Evolutionary conservation across 768 basidiomycete species (phyloP).

Genomic region (Boletus reticuloceps): DNA sequence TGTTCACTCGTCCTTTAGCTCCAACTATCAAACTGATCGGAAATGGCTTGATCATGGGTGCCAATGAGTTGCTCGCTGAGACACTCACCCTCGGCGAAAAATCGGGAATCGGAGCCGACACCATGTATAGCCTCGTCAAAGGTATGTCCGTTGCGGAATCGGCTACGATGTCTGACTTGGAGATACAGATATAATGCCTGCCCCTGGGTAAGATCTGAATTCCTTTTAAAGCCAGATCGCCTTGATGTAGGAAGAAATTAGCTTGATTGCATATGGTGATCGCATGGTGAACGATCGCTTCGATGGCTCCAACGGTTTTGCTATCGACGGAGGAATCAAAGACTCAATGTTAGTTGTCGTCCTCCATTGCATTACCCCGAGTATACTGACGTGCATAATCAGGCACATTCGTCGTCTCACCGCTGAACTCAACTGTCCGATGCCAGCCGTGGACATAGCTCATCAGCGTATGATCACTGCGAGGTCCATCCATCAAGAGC

Average conservation of each 20-base stretch:
- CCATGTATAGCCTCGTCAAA: constrained; percentile 56
- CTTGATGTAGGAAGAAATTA: constrained; percentile 22
- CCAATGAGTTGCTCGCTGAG: constrained; percentile 77
- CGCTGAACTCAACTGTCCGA: constrained; percentile 60
- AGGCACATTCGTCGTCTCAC: constrained; percentile 72
- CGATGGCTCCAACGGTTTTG: constrained; percentile 71
- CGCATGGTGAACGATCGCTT: constrained; percentile 76
- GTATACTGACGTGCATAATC: constrained; percentile 5
- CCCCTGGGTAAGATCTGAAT: constrained; percentile 45
- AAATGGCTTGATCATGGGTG: constrained; percentile 75
- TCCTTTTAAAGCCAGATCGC: not conserved
- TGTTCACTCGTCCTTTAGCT: constrained; percentile 36
- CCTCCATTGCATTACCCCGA: not conserved
- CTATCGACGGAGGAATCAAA: constrained; percentile 85
- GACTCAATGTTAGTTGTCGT: constrained; percentile 56
- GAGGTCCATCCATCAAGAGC: constrained; percentile 60
- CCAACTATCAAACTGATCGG: constrained; percentile 76
- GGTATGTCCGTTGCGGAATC: constrained; percentile 37
- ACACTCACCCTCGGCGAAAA: constrained; percentile 84
- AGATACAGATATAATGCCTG: constrained; percentile 61
- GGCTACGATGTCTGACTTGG: constrained; percentile 12
- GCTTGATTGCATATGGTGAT: constrained; percentile 55
- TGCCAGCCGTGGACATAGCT: constrained; percentile 70
- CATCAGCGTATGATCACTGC: constrained; percentile 80
- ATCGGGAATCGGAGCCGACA: constrained; percentile 68